These are phyloP conservation scores for Tetraselmis striata DNA, from an alignment of 139 green algal species.

Conservation along the genomic window DNA sequence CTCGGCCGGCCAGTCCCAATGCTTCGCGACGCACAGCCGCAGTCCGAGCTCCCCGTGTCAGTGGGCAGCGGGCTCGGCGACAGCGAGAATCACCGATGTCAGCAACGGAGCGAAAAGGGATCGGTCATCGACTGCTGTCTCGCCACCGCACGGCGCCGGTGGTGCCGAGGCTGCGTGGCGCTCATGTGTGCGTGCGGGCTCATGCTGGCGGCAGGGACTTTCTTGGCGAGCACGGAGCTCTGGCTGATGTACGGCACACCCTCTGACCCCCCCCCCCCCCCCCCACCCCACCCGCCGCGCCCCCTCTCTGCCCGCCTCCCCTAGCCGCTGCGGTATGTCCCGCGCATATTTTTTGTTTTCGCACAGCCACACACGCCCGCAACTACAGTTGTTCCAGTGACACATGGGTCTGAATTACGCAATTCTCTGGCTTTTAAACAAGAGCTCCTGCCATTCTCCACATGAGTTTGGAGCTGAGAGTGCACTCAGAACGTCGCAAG, in stretches of 20 bases:
- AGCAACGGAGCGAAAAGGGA: background rate
- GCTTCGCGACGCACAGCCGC: no score
- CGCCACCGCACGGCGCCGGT: background rate
- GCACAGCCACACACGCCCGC: background rate
- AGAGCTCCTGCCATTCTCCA: no score
- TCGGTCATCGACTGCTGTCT: background rate
- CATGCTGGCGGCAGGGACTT: background rate
- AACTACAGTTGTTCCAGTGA: no score
- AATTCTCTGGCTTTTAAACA: background rate
- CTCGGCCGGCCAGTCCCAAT: background rate
- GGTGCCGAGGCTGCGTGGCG: background rate
- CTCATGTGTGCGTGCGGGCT: background rate
- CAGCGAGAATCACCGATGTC: no score
- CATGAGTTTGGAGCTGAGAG: no score
- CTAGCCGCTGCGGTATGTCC: background rate
- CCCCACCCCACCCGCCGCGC: no score
- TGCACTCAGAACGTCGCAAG: no score
- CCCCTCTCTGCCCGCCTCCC: no score
- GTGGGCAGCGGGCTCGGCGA: no score
- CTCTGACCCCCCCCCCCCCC: no score
- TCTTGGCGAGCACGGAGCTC: background rate
- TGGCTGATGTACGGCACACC: background rate
- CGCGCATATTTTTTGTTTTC: background rate
- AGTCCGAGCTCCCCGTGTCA: no score
- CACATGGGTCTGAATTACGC: background rate